These are phyloP conservation scores for Penicillium cinerascens DNA, from an alignment of 495 filamentous ascomycete species.

Conservation along the genomic window DNA sequence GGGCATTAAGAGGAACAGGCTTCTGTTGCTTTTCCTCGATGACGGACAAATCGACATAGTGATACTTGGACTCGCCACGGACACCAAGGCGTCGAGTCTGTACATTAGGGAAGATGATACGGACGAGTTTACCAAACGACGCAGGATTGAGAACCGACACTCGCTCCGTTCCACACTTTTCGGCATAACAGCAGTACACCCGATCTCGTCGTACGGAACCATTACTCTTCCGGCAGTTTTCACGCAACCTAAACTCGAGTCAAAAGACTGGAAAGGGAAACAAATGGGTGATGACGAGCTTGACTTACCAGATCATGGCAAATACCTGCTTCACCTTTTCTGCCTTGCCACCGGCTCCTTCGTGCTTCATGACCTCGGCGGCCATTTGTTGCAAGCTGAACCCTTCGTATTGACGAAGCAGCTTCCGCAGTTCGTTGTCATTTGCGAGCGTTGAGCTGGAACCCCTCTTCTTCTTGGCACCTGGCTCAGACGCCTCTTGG, in stretches of 20 bases:
- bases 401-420: constrained; percentile 72
- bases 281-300: neutral
- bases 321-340: constrained; percentile 96
- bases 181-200: constrained; percentile 91
- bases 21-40: constrained; percentile 49
- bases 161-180: constrained; percentile 82
- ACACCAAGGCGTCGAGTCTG: constrained; percentile 90
- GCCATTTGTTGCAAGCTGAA: constrained; percentile 80
- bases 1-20: constrained; percentile 26
- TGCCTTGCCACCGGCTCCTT: constrained; percentile 68
- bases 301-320: constrained; percentile 87
- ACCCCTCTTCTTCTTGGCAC: constrained; percentile 60
- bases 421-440: constrained; percentile 84
- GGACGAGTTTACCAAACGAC: constrained; percentile 94
- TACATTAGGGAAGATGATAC: constrained; percentile 91
- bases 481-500: constrained; percentile 60
- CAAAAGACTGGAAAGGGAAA: neutral
- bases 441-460: constrained; percentile 76
- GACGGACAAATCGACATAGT: constrained; percentile 86
- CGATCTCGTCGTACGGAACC: constrained; percentile 85
- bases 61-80: constrained; percentile 96
- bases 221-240: constrained; percentile 74
- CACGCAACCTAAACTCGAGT: constrained; percentile 63
- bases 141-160: constrained; percentile 93
- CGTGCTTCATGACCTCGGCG: constrained; percentile 66